Percentiles rank a stretch among this genome's conserved stretches.
phyloP scores from a whole-genome alignment of 176 grass and related monocot genomes.

The Rhynchospora tenuis region DNA sequence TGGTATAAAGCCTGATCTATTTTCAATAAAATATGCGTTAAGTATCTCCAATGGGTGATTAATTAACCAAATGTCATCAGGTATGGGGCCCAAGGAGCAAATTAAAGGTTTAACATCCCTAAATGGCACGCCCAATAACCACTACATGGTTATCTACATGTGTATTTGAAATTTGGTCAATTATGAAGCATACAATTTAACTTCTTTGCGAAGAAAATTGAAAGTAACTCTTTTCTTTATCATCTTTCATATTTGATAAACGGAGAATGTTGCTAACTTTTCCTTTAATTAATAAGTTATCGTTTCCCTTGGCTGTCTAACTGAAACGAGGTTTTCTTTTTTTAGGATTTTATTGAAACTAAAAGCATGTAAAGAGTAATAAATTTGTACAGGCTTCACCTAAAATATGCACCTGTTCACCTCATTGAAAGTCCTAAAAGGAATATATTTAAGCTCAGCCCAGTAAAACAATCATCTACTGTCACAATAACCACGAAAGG shows the following conservation, averaged over 20 bases:
- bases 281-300: background rate
- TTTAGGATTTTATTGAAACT: background rate
- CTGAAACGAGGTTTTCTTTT: background rate
- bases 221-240: background rate
- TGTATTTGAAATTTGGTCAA: background rate
- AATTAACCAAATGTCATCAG: constrained; percentile 23
- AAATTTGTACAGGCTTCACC: background rate
- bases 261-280: background rate
- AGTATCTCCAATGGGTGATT: constrained; percentile 19
- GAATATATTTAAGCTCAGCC: background rate
- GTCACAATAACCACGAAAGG: background rate
- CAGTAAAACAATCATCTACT: background rate
- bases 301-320: background rate
- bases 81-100: background rate
- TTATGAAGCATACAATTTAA: background rate
- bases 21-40: constrained; percentile 1
- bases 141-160: background rate
- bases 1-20: constrained; percentile 29
- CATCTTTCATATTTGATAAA: background rate
- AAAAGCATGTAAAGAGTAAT: background rate
- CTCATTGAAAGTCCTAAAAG: background rate
- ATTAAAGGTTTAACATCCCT: constrained; percentile 16
- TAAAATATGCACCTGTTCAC: background rate
- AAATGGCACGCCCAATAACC: constrained; percentile 15
- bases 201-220: background rate